These are phyloP conservation scores for Xylaria nigripes DNA, from an alignment of 495 filamentous ascomycete genomes.

Conservation along the genomic window DNA sequence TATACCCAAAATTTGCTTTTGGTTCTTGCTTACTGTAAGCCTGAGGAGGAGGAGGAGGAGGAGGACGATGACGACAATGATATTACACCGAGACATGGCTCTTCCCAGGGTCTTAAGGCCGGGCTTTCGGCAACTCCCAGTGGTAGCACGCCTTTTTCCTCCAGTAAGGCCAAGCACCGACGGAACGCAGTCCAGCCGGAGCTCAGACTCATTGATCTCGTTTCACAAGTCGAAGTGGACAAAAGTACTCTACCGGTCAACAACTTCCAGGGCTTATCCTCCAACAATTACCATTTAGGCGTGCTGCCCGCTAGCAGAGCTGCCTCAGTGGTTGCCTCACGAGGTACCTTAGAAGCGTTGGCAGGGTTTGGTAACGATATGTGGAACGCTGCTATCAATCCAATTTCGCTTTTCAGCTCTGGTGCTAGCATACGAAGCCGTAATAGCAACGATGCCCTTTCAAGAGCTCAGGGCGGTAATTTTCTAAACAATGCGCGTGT, in stretches of 20 bases:
- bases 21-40: constrained; percentile 79
- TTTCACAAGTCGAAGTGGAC: constrained; percentile 64
- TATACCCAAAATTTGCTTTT: constrained; percentile 88
- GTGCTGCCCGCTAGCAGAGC: constrained; percentile 67
- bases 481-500: constrained; percentile 22
- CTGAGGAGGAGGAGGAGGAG: constrained; percentile 54
- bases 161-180: constrained; percentile 53
- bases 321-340: constrained; percentile 49
- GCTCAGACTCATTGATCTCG: constrained; percentile 80
- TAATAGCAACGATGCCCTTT: constrained; percentile 47
- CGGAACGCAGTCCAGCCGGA: constrained; percentile 77
- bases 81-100: constrained; percentile 13
- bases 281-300: constrained; percentile 85
- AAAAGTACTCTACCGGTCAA: constrained; percentile 75
- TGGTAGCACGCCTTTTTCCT: constrained; percentile 38
- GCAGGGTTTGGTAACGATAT: constrained; percentile 50
- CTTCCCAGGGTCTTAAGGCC: constrained; percentile 25
- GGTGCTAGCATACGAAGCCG: constrained; percentile 73
- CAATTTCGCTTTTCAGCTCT: constrained; percentile 76
- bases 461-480: constrained; percentile 22
- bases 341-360: constrained; percentile 59
- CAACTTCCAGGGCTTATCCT: constrained; percentile 76
- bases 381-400: constrained; percentile 78
- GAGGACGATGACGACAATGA: constrained; percentile 35
- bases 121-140: constrained; percentile 33